A percentile compares a stretch with the other conserved stretches of the same genome.
Evolutionary conservation across 192 early-diverging fungal genomes (phyloP).

Genomic region (Rhizophagus clarus): DNA sequence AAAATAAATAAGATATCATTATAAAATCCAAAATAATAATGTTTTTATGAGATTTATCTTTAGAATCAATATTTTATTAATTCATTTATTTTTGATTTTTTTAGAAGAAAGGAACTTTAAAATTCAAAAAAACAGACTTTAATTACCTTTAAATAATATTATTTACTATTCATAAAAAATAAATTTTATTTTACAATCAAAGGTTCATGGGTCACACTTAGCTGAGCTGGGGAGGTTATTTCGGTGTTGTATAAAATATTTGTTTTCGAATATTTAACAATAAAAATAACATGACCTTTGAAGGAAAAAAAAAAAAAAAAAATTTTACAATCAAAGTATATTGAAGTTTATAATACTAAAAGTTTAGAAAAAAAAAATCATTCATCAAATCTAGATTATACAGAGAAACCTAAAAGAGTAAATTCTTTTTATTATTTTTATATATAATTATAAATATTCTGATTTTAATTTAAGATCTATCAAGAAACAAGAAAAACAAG

Average conservation of each 20-base stretch:
- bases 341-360: neutral
- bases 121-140: slow-evolving; percentile 8
- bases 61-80: neutral
- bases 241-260: too few species aligned
- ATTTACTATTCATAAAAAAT: neutral
- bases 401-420: neutral
- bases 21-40: neutral
- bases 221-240: too few species aligned
- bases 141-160: neutral
- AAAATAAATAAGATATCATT: neutral
- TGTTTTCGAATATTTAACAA: too few species aligned
- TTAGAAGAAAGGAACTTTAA: slow-evolving; percentile 8
- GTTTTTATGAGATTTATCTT: neutral
- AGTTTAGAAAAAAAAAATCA: slow-evolving; percentile 5
- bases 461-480: too few species aligned
- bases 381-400: slow-evolving; percentile 5
- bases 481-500: neutral
- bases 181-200: too few species aligned
- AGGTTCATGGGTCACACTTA: too few species aligned
- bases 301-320: too few species aligned
- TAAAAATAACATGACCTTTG: too few species aligned
- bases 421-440: too few species aligned
- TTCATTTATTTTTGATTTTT: neutral
- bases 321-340: neutral
- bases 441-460: too few species aligned